Percentiles rank a stretch among this genome's conserved stretches.
Evolutionary conservation across 352 stramenopile species (phyloP).

Genomic region (Phytophthora brassicae): DNA sequence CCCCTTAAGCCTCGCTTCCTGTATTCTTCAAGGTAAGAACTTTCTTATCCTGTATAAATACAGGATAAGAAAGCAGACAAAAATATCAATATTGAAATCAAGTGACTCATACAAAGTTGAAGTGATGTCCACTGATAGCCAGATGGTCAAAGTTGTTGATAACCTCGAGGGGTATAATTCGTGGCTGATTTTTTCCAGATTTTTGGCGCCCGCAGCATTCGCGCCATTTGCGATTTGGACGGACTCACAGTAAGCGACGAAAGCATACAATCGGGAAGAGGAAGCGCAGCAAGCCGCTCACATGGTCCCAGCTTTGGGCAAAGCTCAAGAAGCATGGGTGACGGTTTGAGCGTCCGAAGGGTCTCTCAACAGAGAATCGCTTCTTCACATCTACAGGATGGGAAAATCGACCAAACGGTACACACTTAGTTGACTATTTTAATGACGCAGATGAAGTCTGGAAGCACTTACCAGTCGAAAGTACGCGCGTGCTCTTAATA

Average conservation of each 20-base stretch:
- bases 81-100: no score
- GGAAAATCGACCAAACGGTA: not conserved
- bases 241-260: not conserved
- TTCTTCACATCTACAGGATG: constrained; percentile 6
- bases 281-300: constrained; percentile 1
- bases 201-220: constrained; percentile 5
- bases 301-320: not conserved
- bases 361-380: constrained; percentile 1
- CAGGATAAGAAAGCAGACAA: no score
- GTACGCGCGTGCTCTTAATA: not conserved
- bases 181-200: no score
- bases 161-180: no score
- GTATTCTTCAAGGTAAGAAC: no score
- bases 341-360: constrained; percentile 5
- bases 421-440: constrained; percentile 11
- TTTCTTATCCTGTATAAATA: no score
- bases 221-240: constrained; percentile 9
- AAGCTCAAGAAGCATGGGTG: constrained; percentile 10
- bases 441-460: constrained; percentile 7
- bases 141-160: no score
- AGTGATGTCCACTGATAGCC: no score
- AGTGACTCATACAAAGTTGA: no score
- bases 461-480: constrained; percentile 4
- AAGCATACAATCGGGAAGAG: not conserved
- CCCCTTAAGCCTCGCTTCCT: no score